Percentiles rank a stretch among this genome's conserved stretches.
Conservation (phyloP, 2,329 filamentous ascomycete genomes). For the Pyrenochaeta sp. region DNA sequence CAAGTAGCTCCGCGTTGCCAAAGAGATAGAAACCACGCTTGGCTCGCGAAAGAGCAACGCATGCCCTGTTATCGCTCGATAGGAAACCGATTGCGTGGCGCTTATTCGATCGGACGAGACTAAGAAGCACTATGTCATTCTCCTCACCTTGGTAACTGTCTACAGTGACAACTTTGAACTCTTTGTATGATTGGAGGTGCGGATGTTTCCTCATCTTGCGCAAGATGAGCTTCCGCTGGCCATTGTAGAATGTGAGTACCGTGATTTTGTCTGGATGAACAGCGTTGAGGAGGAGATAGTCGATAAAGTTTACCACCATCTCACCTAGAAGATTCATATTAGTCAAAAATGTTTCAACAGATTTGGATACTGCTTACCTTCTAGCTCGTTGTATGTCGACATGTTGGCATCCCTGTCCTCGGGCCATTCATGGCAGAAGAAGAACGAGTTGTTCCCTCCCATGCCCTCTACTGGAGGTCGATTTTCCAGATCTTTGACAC, state of each 20-base stretch:
- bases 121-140: conserved; percentile 82
- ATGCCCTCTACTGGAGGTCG: conserved; percentile 67
- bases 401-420: conserved; percentile 70
- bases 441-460: conserved; percentile 66
- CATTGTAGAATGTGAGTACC: conserved; percentile 86
- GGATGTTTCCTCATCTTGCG: conserved; percentile 54
- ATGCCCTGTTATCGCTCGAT: conserved; percentile 67
- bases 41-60: conserved; percentile 73
- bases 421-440: conserved; percentile 69
- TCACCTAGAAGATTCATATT: conserved; percentile 54
- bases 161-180: conserved; percentile 75
- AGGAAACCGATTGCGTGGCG: conserved; percentile 74
- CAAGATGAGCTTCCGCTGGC: conserved; percentile 73
- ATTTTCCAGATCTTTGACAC: conserved; percentile 55
- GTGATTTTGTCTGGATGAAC: conserved; percentile 70
- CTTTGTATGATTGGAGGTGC: conserved; percentile 44
- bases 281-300: conserved; percentile 75
- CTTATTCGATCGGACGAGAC: conserved; percentile 75
- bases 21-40: conserved; percentile 84
- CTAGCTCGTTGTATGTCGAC: conserved; percentile 72
- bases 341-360: background rate
- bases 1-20: conserved; percentile 70
- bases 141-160: conserved; percentile 89
- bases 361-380: conserved; percentile 47
- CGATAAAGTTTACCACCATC: conserved; percentile 77